These are phyloP conservation scores for Debaryomyces subglobosus DNA, from an alignment of 1,139 yeast species.

Conservation along the genomic window DNA sequence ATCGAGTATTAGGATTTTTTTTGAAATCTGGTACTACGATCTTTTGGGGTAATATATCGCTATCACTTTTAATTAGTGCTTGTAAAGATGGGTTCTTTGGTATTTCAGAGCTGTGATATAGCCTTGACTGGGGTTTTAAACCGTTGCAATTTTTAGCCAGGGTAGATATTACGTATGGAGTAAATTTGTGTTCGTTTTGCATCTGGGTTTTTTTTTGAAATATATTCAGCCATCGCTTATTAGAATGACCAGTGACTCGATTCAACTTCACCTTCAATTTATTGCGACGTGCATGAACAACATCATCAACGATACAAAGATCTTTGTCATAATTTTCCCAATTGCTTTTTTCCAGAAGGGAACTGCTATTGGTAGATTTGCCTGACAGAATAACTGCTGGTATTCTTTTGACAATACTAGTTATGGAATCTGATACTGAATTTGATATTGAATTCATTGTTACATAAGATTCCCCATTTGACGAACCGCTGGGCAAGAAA, in stretches of 20 bases:
- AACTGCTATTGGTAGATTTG: not conserved
- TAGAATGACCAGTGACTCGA: not conserved
- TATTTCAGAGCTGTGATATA: not conserved
- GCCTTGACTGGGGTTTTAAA: not conserved
- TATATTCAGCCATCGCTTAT: conserved; percentile 1
- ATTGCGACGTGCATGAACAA: not conserved
- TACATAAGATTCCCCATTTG: not conserved
- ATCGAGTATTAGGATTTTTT: not conserved
- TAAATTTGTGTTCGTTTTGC: not conserved
- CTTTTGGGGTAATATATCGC: not conserved
- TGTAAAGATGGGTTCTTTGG: not conserved
- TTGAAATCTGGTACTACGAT: not conserved
- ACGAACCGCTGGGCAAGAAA: not conserved
- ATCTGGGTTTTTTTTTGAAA: not conserved
- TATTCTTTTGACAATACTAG: not conserved
- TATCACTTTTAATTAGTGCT: not conserved
- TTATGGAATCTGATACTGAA: conserved; percentile 1
- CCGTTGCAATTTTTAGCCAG: not conserved
- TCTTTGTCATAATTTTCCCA: not conserved
- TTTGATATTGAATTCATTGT: not conserved
- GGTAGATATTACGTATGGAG: not conserved
- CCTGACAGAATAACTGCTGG: not conserved
- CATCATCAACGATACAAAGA: not conserved
- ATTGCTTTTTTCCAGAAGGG: not conserved
- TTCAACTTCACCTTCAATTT: not conserved